Conservation (phyloP, 164 flowering plant species). For the Piper betle region DNA sequence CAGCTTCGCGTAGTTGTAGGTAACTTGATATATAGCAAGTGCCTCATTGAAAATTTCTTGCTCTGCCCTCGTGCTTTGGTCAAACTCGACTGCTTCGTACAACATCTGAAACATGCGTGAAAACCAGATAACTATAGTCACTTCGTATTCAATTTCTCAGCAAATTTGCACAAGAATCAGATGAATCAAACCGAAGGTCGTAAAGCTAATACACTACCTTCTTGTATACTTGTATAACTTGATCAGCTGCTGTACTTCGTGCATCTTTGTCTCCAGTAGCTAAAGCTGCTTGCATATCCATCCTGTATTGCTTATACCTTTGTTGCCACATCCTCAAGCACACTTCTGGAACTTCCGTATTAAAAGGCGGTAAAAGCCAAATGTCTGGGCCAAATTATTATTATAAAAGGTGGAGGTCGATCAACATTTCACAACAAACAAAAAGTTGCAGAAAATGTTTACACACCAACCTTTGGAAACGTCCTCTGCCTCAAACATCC, state of each 20-base stretch:
- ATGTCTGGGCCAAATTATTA: conserved; percentile 20
- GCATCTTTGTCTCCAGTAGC: conserved; percentile 1
- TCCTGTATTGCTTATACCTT: conserved; percentile 30
- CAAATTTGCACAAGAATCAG: neutral
- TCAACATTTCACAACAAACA: neutral
- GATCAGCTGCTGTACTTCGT: conserved; percentile 25
- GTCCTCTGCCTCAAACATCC: conserved; percentile 9
- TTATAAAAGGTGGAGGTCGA: too few species aligned
- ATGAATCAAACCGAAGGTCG: neutral
- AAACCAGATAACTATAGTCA: neutral
- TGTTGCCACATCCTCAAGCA: conserved; percentile 25
- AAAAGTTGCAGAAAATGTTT: neutral
- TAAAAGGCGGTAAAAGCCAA: conserved; percentile 42
- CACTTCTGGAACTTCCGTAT: conserved; percentile 20
- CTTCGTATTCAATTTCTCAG: neutral
- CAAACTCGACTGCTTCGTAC: conserved; percentile 40
- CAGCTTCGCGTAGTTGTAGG: conserved; percentile 34
- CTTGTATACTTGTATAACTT: conserved; percentile 40
- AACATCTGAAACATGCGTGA: conserved; percentile 27
- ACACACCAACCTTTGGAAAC: conserved; percentile 18
- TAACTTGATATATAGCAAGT: conserved; percentile 43
- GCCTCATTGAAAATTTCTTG: conserved; percentile 49
- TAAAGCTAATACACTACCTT: conserved; percentile 19
- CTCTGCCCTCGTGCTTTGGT: conserved; percentile 22
- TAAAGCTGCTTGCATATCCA: conserved; percentile 44